phyloP scores from a whole-genome alignment of 2,329 filamentous ascomycete species.

The Colletotrichum caudatum region DNA sequence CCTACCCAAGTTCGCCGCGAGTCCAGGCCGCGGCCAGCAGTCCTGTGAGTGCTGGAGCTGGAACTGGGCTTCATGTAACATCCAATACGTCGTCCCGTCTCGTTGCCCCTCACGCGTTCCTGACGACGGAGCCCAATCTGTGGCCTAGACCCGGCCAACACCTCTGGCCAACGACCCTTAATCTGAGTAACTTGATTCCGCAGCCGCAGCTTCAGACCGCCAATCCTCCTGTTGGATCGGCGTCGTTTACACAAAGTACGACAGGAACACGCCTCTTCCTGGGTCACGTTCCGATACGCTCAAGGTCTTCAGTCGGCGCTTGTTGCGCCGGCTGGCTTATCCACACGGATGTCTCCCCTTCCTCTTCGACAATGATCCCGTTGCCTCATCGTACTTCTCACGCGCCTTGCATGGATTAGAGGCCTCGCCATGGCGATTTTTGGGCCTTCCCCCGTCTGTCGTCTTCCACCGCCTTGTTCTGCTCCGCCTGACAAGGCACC shows the following conservation, averaged over 20 bases:
- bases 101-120: constrained; percentile 33
- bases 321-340: constrained; percentile 17
- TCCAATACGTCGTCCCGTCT: constrained; percentile 22
- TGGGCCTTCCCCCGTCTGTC: constrained; percentile 13
- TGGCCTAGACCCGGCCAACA: constrained; percentile 27
- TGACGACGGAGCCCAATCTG: constrained; percentile 33
- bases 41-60: not conserved
- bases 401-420: constrained; percentile 39
- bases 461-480: constrained; percentile 23
- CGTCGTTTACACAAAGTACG: not conserved
- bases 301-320: constrained; percentile 24
- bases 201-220: constrained; percentile 34
- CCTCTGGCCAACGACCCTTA: constrained; percentile 27
- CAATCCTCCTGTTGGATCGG: constrained; percentile 3
- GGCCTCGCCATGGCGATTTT: constrained; percentile 24
- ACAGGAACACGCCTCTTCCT: constrained; percentile 6
- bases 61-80: not conserved
- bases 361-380: constrained; percentile 27
- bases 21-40: constrained; percentile 10
- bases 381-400: constrained; percentile 38
- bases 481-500: constrained; percentile 19
- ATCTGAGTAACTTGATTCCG: constrained; percentile 23
- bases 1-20: not conserved
- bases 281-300: constrained; percentile 14
- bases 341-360: constrained; percentile 32